Percentiles rank a stretch among this genome's conserved stretches.
Conservation (phyloP, 2,329 filamentous ascomycete genomes). For the Monosporascus sp. region DNA sequence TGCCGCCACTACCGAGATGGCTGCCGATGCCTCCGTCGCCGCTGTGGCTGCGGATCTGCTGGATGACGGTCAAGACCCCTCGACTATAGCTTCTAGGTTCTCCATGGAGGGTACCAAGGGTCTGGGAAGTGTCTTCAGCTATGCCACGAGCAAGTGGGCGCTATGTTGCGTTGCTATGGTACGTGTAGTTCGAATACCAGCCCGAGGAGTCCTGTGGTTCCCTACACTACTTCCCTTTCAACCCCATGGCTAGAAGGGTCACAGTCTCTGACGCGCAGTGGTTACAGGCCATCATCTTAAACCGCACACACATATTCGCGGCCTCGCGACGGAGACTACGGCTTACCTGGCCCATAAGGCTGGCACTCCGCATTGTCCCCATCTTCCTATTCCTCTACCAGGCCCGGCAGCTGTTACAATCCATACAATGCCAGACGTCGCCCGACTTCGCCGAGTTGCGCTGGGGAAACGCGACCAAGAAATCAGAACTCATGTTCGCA, state of each 20-base stretch:
- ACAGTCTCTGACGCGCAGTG: slow-evolving; percentile 8
- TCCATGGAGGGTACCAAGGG: slow-evolving; percentile 59
- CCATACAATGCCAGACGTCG: slow-evolving; percentile 88
- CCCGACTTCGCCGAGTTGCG: slow-evolving; percentile 63
- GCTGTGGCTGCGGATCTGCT: slow-evolving; percentile 36
- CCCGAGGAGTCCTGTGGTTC: background rate
- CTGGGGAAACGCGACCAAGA: slow-evolving; percentile 62
- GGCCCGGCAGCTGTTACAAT: slow-evolving; percentile 66
- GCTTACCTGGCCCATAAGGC: slow-evolving; percentile 66
- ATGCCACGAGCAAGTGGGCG: slow-evolving; percentile 89
- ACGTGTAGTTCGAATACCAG: slow-evolving; percentile 30
- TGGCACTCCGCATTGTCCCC: slow-evolving; percentile 65
- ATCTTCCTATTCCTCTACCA: slow-evolving; percentile 67
- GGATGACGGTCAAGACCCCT: slow-evolving; percentile 36
- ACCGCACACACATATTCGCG: slow-evolving; percentile 89
- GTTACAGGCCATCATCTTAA: slow-evolving; percentile 69
- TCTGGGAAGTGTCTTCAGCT: slow-evolving; percentile 81
- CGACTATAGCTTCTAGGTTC: slow-evolving; percentile 40
- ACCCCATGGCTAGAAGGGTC: background rate
- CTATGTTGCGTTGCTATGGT: slow-evolving; percentile 75
- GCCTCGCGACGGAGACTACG: slow-evolving; percentile 77
- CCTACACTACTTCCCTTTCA: background rate
- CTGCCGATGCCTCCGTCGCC: slow-evolving; percentile 33
- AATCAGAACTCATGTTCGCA: slow-evolving; percentile 64
- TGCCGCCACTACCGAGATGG: slow-evolving; percentile 33